Conservation (phyloP, 2,329 filamentous ascomycete genomes). For the Curvularia sp. region DNA sequence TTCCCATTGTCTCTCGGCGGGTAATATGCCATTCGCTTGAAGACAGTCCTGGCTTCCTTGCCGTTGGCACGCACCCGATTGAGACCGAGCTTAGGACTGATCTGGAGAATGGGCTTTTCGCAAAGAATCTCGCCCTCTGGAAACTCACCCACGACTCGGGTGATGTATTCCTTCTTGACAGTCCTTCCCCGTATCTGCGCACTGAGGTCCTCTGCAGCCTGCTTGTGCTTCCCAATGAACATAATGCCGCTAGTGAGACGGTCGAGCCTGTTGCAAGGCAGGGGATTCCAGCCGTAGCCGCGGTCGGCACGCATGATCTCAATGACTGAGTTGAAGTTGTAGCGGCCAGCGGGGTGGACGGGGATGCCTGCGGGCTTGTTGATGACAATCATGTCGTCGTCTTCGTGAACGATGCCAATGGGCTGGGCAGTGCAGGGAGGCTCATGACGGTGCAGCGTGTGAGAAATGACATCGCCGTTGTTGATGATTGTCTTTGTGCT, state of each 20-base stretch:
- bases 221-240: constrained; percentile 90
- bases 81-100: constrained; percentile 92
- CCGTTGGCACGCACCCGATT: constrained; percentile 95
- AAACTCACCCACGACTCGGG: constrained; percentile 88
- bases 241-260: constrained; percentile 94
- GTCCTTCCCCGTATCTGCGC: constrained; percentile 79
- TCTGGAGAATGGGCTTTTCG: constrained; percentile 90
- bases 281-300: constrained; percentile 63
- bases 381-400: constrained; percentile 92
- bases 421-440: constrained; percentile 85
- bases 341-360: constrained; percentile 92
- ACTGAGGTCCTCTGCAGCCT: constrained; percentile 78
- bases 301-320: constrained; percentile 89
- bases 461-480: constrained; percentile 90
- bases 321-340: constrained; percentile 92
- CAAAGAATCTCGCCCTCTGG: constrained; percentile 91
- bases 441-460: constrained; percentile 94
- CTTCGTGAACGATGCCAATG: constrained; percentile 86
- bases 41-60: constrained; percentile 88
- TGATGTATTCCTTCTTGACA: constrained; percentile 94
- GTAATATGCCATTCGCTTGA: constrained; percentile 92
- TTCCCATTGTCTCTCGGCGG: constrained; percentile 58
- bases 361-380: constrained; percentile 96
- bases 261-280: constrained; percentile 91
- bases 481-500: constrained; percentile 73